A percentile compares a stretch with the other conserved stretches of the same genome.
These are phyloP conservation scores for Coniochaeta prunicola DNA, from an alignment of 2,329 filamentous ascomycete species.

Conservation along the genomic window DNA sequence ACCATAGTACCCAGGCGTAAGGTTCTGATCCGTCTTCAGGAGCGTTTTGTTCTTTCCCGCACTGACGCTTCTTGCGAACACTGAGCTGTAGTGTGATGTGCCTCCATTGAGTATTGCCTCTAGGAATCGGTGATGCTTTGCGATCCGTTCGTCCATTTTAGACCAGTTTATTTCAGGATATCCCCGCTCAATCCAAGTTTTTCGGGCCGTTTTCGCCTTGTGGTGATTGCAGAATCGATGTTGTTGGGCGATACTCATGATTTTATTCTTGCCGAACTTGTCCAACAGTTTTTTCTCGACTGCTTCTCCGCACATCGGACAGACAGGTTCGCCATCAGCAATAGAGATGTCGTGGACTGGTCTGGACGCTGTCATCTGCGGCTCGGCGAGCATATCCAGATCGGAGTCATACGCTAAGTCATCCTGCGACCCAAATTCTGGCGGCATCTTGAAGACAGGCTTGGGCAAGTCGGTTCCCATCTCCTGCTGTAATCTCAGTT, in stretches of 20 bases:
- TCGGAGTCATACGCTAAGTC: not conserved
- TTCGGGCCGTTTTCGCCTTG: constrained; percentile 44
- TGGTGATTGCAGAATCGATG: constrained; percentile 58
- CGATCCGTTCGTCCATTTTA: constrained; percentile 50
- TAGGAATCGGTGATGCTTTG: constrained; percentile 46
- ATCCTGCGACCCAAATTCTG: not conserved
- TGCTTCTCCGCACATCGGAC: constrained; percentile 59
- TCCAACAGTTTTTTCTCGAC: constrained; percentile 51
- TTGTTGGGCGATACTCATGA: constrained; percentile 51
- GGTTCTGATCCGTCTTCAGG: constrained; percentile 46
- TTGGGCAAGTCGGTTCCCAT: not conserved
- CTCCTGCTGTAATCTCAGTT: not conserved
- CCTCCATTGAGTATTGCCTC: constrained; percentile 52
- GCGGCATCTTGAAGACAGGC: not conserved
- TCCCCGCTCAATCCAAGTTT: constrained; percentile 38
- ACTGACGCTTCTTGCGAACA: constrained; percentile 47
- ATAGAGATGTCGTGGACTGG: not conserved
- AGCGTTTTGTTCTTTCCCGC: constrained; percentile 53
- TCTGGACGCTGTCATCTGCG: not conserved
- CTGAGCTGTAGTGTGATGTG: constrained; percentile 52
- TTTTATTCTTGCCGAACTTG: constrained; percentile 37
- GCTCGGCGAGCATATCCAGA: not conserved
- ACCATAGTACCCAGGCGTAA: constrained; percentile 79
- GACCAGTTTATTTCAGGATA: constrained; percentile 71
- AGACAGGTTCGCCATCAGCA: constrained; percentile 28